These are phyloP conservation scores for Sanghuangporus weigelae DNA, from an alignment of 1,284 basidiomycete genomes.

Conservation along the genomic window DNA sequence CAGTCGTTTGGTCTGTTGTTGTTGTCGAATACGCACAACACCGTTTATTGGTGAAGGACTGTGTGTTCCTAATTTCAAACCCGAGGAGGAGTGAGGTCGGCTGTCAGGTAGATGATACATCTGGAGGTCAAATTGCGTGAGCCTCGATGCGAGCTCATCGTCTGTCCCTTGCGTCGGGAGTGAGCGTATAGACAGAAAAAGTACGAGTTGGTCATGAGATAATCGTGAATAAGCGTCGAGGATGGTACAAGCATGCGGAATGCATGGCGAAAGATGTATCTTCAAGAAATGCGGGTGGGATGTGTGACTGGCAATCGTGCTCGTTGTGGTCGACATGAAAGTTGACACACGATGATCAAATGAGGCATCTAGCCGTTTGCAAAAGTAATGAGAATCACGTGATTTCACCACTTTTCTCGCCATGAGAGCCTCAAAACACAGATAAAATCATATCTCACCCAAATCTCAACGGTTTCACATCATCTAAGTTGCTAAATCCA, in stretches of 20 bases:
- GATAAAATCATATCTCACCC: no score
- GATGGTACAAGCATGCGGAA: conserved; percentile 30
- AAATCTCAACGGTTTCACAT: no score
- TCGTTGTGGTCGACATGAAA: conserved; percentile 14
- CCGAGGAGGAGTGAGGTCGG: neutral
- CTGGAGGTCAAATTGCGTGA: conserved; percentile 67
- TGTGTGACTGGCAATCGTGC: neutral
- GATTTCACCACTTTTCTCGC: no score
- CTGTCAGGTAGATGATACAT: conserved; percentile 53
- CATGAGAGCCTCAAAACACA: no score
- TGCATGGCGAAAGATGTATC: conserved; percentile 10
- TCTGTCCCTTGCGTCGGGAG: conserved; percentile 57
- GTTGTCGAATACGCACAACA: conserved; percentile 20
- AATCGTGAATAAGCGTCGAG: conserved; percentile 65
- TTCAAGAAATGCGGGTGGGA: conserved; percentile 5
- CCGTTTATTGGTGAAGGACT: neutral
- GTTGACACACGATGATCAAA: neutral
- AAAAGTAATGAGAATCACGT: no score
- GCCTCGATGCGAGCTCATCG: conserved; percentile 56
- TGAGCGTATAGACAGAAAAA: conserved; percentile 67
- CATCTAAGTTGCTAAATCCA: no score
- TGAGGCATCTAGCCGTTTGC: neutral
- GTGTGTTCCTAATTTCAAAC: neutral
- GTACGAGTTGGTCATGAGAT: conserved; percentile 56
- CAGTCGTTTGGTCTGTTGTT: conserved; percentile 27